Evolutionary conservation across 2,329 filamentous ascomycete species (phyloP).

Genomic region (Neonectria hederae): DNA sequence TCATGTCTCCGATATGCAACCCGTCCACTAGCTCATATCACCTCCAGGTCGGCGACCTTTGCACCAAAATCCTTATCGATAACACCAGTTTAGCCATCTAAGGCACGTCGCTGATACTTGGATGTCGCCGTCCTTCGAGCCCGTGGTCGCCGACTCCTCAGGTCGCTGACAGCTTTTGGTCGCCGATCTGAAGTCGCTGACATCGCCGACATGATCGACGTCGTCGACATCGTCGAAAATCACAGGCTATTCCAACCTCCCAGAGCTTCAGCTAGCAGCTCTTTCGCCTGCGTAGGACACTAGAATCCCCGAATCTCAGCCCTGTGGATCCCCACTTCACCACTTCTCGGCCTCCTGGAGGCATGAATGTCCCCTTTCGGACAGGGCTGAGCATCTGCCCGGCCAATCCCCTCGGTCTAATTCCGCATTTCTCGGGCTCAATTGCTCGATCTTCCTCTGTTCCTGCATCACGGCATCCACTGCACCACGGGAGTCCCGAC

Average conservation of each 20-base stretch:
- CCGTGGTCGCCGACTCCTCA: not conserved
- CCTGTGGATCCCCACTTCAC: constrained; percentile 14
- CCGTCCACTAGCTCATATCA: not conserved
- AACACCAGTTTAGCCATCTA: not conserved
- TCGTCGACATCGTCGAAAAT: not conserved
- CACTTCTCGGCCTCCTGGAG: not conserved
- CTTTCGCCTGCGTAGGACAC: not conserved
- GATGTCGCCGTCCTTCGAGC: not conserved
- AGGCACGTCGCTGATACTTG: not conserved
- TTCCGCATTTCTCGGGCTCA: not conserved
- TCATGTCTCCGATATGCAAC: not conserved
- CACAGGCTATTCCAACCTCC: not conserved
- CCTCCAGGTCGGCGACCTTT: not conserved
- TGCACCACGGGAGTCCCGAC: not conserved
- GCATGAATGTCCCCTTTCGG: not conserved
- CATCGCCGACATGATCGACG: not conserved
- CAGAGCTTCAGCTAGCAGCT: not conserved
- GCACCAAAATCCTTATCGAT: too few relatives aligned
- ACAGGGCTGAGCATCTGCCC: not conserved
- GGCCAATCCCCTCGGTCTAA: not conserved
- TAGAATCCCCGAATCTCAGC: constrained; percentile 8
- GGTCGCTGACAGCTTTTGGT: not conserved
- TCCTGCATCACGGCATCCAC: not conserved
- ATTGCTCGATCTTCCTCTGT: not conserved
- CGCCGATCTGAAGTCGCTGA: not conserved